A percentile compares a stretch with the other conserved stretches of the same genome.
Conservation (phyloP, 345 rosid genomes). For the Hibiscus mutabilis region DNA sequence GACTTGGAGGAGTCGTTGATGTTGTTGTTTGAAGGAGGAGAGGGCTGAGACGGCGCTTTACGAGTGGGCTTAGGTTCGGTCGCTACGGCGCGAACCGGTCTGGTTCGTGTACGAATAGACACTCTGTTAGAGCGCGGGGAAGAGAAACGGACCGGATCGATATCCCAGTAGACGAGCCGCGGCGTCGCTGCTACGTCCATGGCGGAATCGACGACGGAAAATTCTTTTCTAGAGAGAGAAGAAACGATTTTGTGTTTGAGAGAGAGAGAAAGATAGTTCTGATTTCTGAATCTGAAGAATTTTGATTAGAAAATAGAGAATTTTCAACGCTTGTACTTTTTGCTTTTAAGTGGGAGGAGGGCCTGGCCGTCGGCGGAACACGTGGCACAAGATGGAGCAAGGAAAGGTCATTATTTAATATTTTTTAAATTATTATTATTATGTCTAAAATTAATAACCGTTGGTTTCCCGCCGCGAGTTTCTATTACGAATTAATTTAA, state of each 20-base stretch:
- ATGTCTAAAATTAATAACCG: no score
- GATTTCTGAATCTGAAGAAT: no score
- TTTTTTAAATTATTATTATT: no score
- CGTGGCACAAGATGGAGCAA: slow-evolving; percentile 39
- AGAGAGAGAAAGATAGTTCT: no score
- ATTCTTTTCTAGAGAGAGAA: not conserved
- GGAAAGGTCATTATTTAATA: not conserved
- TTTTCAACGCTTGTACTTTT: no score
- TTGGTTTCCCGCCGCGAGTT: no score
- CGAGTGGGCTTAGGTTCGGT: slow-evolving; percentile 64
- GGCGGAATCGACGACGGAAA: slow-evolving; percentile 11
- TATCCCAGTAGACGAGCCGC: slow-evolving; percentile 50
- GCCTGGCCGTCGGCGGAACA: slow-evolving; percentile 32
- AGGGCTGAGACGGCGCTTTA: slow-evolving; percentile 29
- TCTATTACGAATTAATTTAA: no score
- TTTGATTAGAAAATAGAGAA: no score
- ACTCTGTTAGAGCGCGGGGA: slow-evolving; percentile 22
- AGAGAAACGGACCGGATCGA: slow-evolving; percentile 33
- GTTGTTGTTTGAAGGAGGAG: slow-evolving; percentile 10
- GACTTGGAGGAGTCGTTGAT: slow-evolving; percentile 41
- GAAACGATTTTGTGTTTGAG: not conserved
- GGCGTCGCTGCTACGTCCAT: slow-evolving; percentile 59
- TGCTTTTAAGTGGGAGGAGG: not conserved
- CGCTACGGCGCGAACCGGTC: slow-evolving; percentile 51
- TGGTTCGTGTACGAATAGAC: slow-evolving; percentile 22